Conservation (phyloP, 352 stramenopile species). For the Globisporangium paddicum region DNA sequence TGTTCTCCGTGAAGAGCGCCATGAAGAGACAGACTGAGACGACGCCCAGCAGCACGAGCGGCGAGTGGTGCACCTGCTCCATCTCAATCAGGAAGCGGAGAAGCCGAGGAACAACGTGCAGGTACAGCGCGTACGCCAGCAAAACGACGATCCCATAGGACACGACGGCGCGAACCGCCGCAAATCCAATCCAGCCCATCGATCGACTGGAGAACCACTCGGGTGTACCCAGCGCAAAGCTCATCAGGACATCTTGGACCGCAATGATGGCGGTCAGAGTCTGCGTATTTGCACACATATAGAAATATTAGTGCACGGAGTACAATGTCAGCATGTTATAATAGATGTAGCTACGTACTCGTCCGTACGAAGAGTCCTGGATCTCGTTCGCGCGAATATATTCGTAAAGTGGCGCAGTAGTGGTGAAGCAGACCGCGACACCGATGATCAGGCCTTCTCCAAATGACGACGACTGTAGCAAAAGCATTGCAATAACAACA, state of each 20-base stretch:
- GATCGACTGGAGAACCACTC: constrained; percentile 83
- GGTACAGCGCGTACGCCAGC: constrained; percentile 63
- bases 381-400: constrained; percentile 79
- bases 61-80: constrained; percentile 79
- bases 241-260: constrained; percentile 84
- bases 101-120: constrained; percentile 63
- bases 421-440: constrained; percentile 77
- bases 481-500: background rate
- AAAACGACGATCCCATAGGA: constrained; percentile 66
- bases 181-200: constrained; percentile 63
- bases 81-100: constrained; percentile 71
- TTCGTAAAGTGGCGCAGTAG: constrained; percentile 76
- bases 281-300: constrained; percentile 20
- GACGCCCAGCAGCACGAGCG: constrained; percentile 73
- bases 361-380: constrained; percentile 73
- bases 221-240: constrained; percentile 75
- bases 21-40: constrained; percentile 84
- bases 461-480: constrained; percentile 52
- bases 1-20: constrained; percentile 78
- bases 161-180: constrained; percentile 62
- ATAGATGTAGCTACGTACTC: constrained; percentile 26
- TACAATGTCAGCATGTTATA: background rate
- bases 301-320: background rate
- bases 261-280: constrained; percentile 83
- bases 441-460: constrained; percentile 74